Percentiles rank a stretch among this genome's conserved stretches.
Evolutionary conservation across 495 filamentous ascomycete genomes (phyloP).

Genomic region (Lasiosphaeria ovina): DNA sequence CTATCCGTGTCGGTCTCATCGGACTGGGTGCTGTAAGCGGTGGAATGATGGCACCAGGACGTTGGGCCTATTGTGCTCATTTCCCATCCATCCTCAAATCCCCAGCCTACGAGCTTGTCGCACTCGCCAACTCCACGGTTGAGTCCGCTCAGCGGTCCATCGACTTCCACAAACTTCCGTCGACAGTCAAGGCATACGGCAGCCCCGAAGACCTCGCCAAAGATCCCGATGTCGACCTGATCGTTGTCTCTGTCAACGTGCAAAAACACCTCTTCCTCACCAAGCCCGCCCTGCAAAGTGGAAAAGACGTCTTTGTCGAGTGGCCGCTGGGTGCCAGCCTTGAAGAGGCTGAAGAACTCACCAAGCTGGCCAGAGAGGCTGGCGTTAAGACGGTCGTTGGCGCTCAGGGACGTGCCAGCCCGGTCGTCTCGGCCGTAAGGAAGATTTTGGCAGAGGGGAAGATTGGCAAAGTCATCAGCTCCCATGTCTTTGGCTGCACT

Average conservation of each 20-base stretch:
- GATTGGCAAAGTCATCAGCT: constrained; percentile 27
- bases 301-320: constrained; percentile 54
- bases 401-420: constrained; percentile 24
- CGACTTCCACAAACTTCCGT: constrained; percentile 37
- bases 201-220: constrained; percentile 44
- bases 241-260: constrained; percentile 46
- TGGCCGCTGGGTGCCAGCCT: constrained; percentile 41
- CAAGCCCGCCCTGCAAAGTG: constrained; percentile 42
- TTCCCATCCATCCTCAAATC: constrained; percentile 38
- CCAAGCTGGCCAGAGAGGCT: constrained; percentile 31
- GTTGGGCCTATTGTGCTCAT: constrained; percentile 48
- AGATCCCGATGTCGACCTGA: constrained; percentile 53
- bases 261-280: constrained; percentile 46
- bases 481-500: constrained; percentile 15
- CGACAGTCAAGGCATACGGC: constrained; percentile 43
- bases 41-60: neutral
- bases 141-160: constrained; percentile 45
- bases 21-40: neutral
- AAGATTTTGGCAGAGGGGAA: constrained; percentile 24
- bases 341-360: constrained; percentile 32
- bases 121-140: constrained; percentile 47
- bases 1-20: constrained; percentile 8
- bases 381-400: constrained; percentile 36
- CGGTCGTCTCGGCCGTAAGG: constrained; percentile 23
- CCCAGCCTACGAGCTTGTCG: constrained; percentile 44